These are phyloP conservation scores for Cyberlindnera subsufficiens DNA, from an alignment of 805 yeast species.

Conservation along the genomic window DNA sequence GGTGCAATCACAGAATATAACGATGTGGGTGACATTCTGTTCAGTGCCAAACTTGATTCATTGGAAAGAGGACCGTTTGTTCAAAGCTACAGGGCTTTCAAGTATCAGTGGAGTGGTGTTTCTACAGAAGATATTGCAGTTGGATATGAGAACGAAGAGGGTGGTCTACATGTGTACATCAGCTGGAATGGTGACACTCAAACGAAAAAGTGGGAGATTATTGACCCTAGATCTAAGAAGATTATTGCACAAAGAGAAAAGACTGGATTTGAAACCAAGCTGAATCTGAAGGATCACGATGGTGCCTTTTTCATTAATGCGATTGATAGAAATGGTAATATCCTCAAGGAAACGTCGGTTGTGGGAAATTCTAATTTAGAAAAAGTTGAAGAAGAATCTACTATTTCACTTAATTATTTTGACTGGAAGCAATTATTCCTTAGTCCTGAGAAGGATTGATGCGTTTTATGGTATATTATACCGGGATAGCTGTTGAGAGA, in stretches of 20 bases:
- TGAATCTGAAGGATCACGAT: not conserved
- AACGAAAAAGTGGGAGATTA: constrained; percentile 27
- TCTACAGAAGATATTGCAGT: constrained; percentile 30
- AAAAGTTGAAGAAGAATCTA: no score
- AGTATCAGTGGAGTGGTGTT: constrained; percentile 29
- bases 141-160: constrained; percentile 3
- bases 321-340: no score
- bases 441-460: no score
- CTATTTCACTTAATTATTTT: no score
- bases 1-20: constrained; percentile 33
- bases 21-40: constrained; percentile 24
- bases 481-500: no score
- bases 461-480: no score
- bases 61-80: constrained; percentile 22
- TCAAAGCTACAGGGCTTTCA: constrained; percentile 33
- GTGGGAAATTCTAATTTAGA: no score
- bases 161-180: constrained; percentile 18
- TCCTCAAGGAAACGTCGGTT: no score
- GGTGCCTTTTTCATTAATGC: no score
- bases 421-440: no score
- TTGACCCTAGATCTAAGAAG: constrained; percentile 9
- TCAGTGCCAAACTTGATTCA: constrained; percentile 30
- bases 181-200: constrained; percentile 36
- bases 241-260: constrained; percentile 17
- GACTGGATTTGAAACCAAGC: constrained; percentile 27